Conservation (phyloP, 768 basidiomycete genomes). For the Coprinopsis cinerea region DNA sequence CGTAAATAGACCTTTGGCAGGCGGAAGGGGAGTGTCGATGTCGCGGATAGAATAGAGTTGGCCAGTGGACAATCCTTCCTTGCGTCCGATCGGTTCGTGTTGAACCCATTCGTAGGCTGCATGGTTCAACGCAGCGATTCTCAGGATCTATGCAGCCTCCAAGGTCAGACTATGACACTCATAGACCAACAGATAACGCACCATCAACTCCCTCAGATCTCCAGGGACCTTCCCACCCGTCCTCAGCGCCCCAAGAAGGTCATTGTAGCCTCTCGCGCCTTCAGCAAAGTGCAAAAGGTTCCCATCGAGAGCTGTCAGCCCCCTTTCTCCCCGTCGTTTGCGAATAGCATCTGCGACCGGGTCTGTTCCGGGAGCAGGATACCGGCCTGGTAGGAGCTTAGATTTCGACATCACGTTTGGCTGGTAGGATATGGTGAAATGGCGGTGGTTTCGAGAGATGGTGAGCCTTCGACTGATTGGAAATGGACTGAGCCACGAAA, state of each 20-base stretch:
- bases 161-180: neutral
- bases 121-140: constrained; percentile 44
- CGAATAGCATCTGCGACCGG: constrained; percentile 44
- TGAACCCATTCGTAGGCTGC: constrained; percentile 55
- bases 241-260: constrained; percentile 43
- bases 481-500: too few species aligned
- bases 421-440: too few species aligned
- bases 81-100: constrained; percentile 45
- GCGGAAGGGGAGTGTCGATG: constrained; percentile 31
- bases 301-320: constrained; percentile 45
- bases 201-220: constrained; percentile 48
- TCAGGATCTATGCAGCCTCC: constrained; percentile 35
- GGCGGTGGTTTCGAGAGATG: too few species aligned
- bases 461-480: too few species aligned
- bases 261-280: constrained; percentile 46
- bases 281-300: constrained; percentile 43
- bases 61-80: constrained; percentile 42
- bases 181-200: constrained; percentile 15
- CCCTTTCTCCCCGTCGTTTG: constrained; percentile 40
- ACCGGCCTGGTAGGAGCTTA: constrained; percentile 37
- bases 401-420: too few species aligned
- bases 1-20: constrained; percentile 31
- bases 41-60: constrained; percentile 56
- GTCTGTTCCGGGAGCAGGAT: constrained; percentile 37
- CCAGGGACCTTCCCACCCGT: constrained; percentile 41